phyloP scores from a whole-genome alignment of 257 asterid species.

The Solanum pimpinellifolium region DNA sequence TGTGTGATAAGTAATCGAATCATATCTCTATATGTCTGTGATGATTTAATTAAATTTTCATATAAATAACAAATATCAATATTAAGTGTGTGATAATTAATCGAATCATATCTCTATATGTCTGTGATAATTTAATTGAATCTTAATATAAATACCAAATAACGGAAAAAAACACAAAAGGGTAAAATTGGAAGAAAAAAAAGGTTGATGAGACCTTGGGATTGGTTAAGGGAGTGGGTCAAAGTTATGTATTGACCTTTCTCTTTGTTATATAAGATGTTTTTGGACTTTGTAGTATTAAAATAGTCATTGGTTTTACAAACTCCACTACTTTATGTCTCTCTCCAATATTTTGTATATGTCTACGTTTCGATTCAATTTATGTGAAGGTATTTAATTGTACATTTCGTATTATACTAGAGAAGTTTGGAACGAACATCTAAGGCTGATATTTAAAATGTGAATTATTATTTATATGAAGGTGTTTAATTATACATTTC shows the following conservation, averaged over 20 bases:
- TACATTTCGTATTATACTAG: neutral
- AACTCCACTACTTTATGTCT: neutral
- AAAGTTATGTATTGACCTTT: conserved; percentile 23
- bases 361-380: neutral
- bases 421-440: neutral
- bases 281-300: neutral
- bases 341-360: neutral
- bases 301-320: neutral
- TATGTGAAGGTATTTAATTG: neutral
- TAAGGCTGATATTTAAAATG: too few relatives aligned
- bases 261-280: neutral
- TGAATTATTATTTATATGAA: too few relatives aligned
- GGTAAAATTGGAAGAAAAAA: conserved; percentile 4
- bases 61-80: neutral
- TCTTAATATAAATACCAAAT: neutral
- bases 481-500: too few relatives aligned
- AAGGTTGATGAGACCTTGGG: conserved; percentile 14
- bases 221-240: conserved; percentile 15
- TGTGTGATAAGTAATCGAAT: neutral
- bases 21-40: too few relatives aligned
- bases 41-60: neutral
- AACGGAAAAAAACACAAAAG: neutral
- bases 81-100: too few relatives aligned
- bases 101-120: neutral
- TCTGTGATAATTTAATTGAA: neutral